Evolutionary conservation across 1,284 basidiomycete species (phyloP), one percentile per base, ranked within the genome.

Genomic region (Schizophyllum commune): DNA sequence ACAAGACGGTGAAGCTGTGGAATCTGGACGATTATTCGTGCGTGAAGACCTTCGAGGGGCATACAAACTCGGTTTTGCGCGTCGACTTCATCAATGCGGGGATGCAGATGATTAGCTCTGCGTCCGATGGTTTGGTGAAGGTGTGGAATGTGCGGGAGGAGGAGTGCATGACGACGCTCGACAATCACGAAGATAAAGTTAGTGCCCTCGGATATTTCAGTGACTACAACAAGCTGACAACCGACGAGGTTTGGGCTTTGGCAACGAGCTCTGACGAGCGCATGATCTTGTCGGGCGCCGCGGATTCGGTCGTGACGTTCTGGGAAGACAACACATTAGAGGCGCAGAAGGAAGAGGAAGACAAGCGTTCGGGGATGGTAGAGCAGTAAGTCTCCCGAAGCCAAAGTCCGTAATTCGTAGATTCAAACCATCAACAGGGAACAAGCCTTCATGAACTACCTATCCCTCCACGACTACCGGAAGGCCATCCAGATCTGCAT

Each of bases 181-280:
- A 99, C 73, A 96, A 95, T 67, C 96, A 98, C 69, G 93, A 98
- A 71, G 95, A 96, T 68, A 97, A 96, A 82, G 94, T 91, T 65
- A 39, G 83, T 70, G 59, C 34, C 65, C 60, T 60, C 54, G 57
- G 54, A 32, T n/a, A n/a, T 55, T 47, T 34, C 13, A 5, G 58
- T 53, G 15, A 34, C 22, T 60, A 55, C 56, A 53, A 54, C 47
- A 52, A 19, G 58, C 54, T 66, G 58, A 60, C 32, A 60, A 54
- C 19, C 5, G 51, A 21, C 9, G 71, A 94, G 93, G 88, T 98
- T 11, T 99, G 96, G 97, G 93, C 94, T 0, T 80, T 98, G 7
- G 87, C 91, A 9, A 77, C 96, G 27, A 89, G 86, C 66, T 73
- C 79, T 3, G 88, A 95, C 69, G 94, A 94, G 69, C 77, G 77